Conservation (phyloP, 306 rosid species). For the Benincasa hispida region DNA sequence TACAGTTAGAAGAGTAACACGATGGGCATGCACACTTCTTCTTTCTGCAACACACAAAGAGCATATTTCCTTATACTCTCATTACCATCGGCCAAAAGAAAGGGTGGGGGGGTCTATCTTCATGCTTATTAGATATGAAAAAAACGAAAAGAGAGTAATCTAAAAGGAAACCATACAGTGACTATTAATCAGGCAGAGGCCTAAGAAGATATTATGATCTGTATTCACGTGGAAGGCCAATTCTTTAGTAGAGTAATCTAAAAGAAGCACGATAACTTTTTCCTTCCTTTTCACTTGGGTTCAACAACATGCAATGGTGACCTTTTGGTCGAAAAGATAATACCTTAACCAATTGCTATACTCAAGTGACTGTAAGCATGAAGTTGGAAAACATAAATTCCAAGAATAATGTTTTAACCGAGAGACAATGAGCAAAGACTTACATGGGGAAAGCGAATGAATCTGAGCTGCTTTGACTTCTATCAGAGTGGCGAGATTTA, state of each 20-base stretch:
- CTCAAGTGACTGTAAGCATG: background rate
- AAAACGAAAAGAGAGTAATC: background rate
- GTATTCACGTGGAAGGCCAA: background rate
- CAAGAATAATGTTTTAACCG: background rate
- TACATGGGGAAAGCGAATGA: conserved; percentile 54
- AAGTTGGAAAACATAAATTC: background rate
- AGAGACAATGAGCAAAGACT: conserved; percentile 17
- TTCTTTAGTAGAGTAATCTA: background rate
- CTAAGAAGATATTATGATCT: background rate
- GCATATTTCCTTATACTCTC: conserved; percentile 20
- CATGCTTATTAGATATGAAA: background rate
- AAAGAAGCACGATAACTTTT: background rate
- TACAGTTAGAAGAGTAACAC: conserved; percentile 30
- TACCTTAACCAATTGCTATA: background rate
- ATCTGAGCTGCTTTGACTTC: conserved; percentile 13
- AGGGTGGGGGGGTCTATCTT: background rate
- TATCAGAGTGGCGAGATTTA: conserved; percentile 23
- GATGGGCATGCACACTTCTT: conserved; percentile 22
- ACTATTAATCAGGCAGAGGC: background rate
- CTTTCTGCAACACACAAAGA: conserved; percentile 41
- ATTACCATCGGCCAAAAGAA: background rate
- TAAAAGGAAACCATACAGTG: background rate
- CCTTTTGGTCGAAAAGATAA: background rate
- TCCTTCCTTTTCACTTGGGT: background rate
- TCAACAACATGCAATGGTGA: background rate